phyloP scores from a whole-genome alignment of 2,329 filamentous ascomycete species.

The Pseudogymnoascus sp. region DNA sequence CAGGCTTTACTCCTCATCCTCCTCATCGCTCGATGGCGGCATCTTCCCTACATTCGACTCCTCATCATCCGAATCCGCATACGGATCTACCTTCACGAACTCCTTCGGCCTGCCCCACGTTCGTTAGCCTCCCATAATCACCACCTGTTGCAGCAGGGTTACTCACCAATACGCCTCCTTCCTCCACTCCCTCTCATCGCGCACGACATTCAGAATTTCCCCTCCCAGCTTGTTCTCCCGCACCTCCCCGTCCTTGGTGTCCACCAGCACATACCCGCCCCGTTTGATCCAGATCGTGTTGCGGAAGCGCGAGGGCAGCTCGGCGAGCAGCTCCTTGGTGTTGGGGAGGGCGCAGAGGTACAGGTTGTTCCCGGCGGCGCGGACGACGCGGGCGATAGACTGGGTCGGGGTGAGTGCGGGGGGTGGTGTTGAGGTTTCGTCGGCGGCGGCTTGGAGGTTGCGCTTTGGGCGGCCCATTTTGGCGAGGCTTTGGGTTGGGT shows the following conservation, averaged over 20 bases:
- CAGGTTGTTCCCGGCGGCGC: conserved; percentile 80
- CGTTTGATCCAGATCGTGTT: conserved; percentile 91
- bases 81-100: conserved; percentile 58
- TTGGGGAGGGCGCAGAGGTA: conserved; percentile 70
- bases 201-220: conserved; percentile 86
- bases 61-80: conserved; percentile 62
- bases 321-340: conserved; percentile 59
- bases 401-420: conserved; percentile 51
- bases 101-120: conserved; percentile 60
- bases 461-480: conserved; percentile 68
- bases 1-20: conserved; percentile 39
- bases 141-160: neutral
- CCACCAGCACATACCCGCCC: conserved; percentile 77
- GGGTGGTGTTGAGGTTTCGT: conserved; percentile 57
- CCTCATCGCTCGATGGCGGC: conserved; percentile 74
- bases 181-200: conserved; percentile 86
- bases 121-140: neutral
- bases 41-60: conserved; percentile 77
- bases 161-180: conserved; percentile 77
- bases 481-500: neutral
- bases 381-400: conserved; percentile 67
- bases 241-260: conserved; percentile 56
- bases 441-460: conserved; percentile 66
- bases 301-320: conserved; percentile 77
- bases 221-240: conserved; percentile 72